Base-by-base conservation (phyloP, 371 early-diverging fungal species). In the Syncephalis plumigaleata region DNA sequence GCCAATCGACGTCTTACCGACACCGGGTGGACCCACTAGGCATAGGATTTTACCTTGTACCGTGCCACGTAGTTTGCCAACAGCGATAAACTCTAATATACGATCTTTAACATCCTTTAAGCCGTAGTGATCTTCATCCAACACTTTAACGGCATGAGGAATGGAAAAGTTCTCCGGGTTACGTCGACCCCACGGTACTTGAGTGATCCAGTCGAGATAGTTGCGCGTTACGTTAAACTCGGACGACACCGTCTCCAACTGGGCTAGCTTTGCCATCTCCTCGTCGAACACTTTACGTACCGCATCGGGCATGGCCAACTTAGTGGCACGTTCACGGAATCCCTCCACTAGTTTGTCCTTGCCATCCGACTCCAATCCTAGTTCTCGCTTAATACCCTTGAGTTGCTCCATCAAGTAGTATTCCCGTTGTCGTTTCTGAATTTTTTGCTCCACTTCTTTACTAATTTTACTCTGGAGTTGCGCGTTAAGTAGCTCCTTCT, bases 81-180 rank as follows among this genome's bases (percentile, higher is more conserved):
- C 94, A 8, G 98, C 98, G 59, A 97, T 88, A 52, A 95, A 95
- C 62, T 97, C 98, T 45, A 97, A 64, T 55, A 97, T 95, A 17
- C 98, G 75, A 53, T 95, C 92, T 73, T 97, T 97, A 48, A 97
- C 94, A 60, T 97, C 98, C 61, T 93, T 82, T 46, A 97, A 59
- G n/a, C 98, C 98, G 56, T 93, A 95, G 58, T 97, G 98, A 57
- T 97, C 96, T 62, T 92, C 90, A 61, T 97, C 95, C 39, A 97
- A 68, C 1, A 94, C 87, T 18, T 53, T 59, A 16, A 67, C 64
- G 16, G 98, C 93, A 51, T 84, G 80, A 24, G 57, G 50, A 48
- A 94, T 73, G 53, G 87, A 84, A 57, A 89, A 91, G 62, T 89
- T 91, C 61, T 95, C 94, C 9, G 68, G 66, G 5, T 82, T 80